Evolutionary conservation across 139 green algal species (phyloP), one percentile per base, ranked within the genome.

Genomic region (Tetraselmis chui): DNA sequence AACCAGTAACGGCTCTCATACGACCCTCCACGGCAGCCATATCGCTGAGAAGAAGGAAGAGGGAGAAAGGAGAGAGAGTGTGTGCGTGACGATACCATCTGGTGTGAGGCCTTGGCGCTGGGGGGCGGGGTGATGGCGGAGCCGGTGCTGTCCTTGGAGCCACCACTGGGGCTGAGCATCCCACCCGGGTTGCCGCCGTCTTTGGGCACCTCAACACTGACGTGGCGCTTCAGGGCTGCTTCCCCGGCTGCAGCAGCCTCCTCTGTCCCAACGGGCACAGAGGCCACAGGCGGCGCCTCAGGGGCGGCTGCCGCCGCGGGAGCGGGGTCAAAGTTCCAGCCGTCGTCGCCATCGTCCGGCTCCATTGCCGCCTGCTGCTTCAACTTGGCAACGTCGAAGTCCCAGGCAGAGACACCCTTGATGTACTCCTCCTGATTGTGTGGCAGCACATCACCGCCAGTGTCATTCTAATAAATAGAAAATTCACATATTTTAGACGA

Each of bases 361-460:
- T 92, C 88, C 22, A 81, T 76, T 18, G 89, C 93, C 22, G 96
- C 95, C 67, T 93, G 88, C 75, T 86, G 86, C 87, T 97, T 98
- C 31, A 99, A 85, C 28, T 91, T 92, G 1, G 86, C 86, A 76
- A 99, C 84, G 86, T 98, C 92, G 84, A 99, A 98, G 85, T 98
- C 97, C 96, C 96, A 99, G 27, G 84, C 87, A 75, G 80, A 91
- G 0, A 99, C 92, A 5, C 96, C 96, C 82, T 92, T 92, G 31
- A 93, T 89, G 85, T 96, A 96, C 86, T 94, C 91, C 83, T 94
- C 89, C 89, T 96, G 88, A 59, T 28, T 80, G 75, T 29, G 32
- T 24, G 30, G 59, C 74, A 22, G 23, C 59, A 75, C 59, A 23
- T n/a, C n/a, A n/a, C n/a, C n/a, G n/a, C n/a, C n/a, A n/a, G n/a